Evolutionary conservation across 495 filamentous ascomycete genomes (phyloP), one percentile per base, ranked within the genome.

Genomic region (Annulohypoxylon moriforme): DNA sequence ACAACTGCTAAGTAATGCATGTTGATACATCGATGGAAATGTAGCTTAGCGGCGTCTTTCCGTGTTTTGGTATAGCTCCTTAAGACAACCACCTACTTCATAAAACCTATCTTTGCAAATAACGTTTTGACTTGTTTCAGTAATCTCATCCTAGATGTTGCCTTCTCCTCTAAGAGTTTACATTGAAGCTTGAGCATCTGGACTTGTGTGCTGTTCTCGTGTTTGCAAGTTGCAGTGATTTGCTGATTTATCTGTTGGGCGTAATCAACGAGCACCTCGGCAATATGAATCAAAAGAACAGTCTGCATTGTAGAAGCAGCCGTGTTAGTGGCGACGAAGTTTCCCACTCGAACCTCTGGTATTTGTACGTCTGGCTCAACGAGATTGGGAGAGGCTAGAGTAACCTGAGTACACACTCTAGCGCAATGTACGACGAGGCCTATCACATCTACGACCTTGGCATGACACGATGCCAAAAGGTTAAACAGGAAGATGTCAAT

Each of bases 301-400:
- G 61, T 72, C 33, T 82, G 78, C 78, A 82, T 79, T 1, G 74
- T 68, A 0, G 76, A 69, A 9, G 76, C 75, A 9, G 72, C 22
- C 6, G 76, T 44, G 1, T 60, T 57, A 20, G 74, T 76, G 6
- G 78, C 77, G 9, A 73, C 68, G 47, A 77, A 82, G 33, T 46
- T 71, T 11, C 80, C 80, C 20, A 82, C 70, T 10, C 76, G 77
- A 9, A 81, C 42, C 24, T 73, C 67, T 1, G 80, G 77, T 20
- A 77, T 69, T 18, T 71, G 56, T 14, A 77, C 53, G 13, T 58
- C 50, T 25, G 69, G 66, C 27, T 80, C 66, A 16, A 47, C 24
- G 14, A 63, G 11, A 10, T 64, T 59, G 9, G 72, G 67, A 0
- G 70, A 65, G 6, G 66, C 47, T 2, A 73, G 20, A 22, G 72